phyloP scores from a whole-genome alignment of 208 protist species.

The Trypanosoma scelopori region DNA sequence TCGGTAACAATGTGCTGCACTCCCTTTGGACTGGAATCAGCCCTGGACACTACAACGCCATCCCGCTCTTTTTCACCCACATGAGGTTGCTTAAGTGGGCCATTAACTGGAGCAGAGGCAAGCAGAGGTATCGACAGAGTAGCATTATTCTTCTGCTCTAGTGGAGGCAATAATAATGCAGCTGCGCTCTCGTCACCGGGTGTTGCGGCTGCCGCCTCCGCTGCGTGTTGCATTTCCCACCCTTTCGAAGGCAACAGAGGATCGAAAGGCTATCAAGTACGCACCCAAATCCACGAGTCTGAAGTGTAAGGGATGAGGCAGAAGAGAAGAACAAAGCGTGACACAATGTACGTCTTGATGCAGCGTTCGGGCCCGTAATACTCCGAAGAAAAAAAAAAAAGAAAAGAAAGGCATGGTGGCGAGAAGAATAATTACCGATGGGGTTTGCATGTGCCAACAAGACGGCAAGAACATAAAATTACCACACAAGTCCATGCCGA shows the following conservation, averaged over 20 bases:
- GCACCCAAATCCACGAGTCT: background rate
- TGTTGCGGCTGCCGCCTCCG: background rate
- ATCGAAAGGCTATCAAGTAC: background rate
- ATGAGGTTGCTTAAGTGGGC: background rate
- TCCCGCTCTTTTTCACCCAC: background rate
- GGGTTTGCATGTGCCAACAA: too few relatives aligned
- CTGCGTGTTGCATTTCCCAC: conserved; percentile 1
- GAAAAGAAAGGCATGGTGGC: too few relatives aligned
- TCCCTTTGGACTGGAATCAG: background rate
- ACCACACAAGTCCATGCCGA: too few relatives aligned
- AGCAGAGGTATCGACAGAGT: background rate
- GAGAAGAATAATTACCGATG: too few relatives aligned
- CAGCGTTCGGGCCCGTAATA: too few relatives aligned
- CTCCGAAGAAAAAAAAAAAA: too few relatives aligned
- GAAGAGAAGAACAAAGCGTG: background rate
- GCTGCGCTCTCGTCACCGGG: background rate
- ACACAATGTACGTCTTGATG: too few relatives aligned
- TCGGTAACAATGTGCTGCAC: background rate
- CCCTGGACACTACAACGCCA: background rate
- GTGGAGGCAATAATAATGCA: background rate
- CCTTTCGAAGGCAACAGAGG: background rate
- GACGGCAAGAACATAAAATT: too few relatives aligned
- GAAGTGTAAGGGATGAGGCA: background rate
- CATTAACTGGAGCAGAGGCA: background rate
- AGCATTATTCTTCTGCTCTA: background rate